A percentile compares a stretch with the other conserved stretches of the same genome.
phyloP scores from a whole-genome alignment of 495 filamentous ascomycete genomes.

The Mytilinidion resinicola region DNA sequence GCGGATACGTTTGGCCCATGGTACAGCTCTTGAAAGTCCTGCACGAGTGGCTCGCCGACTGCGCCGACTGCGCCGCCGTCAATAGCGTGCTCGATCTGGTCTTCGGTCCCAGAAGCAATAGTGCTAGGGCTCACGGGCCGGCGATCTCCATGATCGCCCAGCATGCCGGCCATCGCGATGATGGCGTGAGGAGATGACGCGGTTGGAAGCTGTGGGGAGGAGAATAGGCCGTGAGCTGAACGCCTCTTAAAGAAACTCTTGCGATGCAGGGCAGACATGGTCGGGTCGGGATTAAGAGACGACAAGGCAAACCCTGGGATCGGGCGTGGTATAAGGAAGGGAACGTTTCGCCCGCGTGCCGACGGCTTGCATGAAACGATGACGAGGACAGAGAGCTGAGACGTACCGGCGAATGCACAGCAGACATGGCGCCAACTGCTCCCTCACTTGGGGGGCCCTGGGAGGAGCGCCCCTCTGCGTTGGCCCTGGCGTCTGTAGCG shows the following conservation, averaged over 20 bases:
- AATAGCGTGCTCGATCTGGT: neutral
- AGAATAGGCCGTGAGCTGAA: constrained; percentile 20
- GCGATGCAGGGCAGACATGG: constrained; percentile 8
- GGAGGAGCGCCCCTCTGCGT: too few relatives aligned
- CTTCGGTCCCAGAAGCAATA: constrained; percentile 4
- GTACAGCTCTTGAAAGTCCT: constrained; percentile 26
- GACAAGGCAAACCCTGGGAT: neutral
- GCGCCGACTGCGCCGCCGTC: neutral
- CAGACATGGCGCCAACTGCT: neutral
- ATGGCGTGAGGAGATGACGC: constrained; percentile 18
- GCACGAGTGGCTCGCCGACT: constrained; percentile 22
- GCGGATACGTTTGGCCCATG: constrained; percentile 9
- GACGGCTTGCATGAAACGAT: neutral
- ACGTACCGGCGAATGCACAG: neutral
- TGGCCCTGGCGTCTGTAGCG: too few relatives aligned
- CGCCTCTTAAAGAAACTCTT: constrained; percentile 19
- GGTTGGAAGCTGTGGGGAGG: constrained; percentile 19
- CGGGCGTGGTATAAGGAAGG: neutral
- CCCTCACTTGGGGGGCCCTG: too few relatives aligned
- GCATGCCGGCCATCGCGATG: constrained; percentile 12
- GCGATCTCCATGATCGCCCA: constrained; percentile 1
- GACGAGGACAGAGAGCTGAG: neutral
- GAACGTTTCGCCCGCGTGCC: neutral
- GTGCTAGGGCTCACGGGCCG: constrained; percentile 11
- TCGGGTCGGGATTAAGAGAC: neutral